These are phyloP conservation scores for Neonectria neomacrospora DNA, from an alignment of 2,329 filamentous ascomycete genomes.

Conservation along the genomic window DNA sequence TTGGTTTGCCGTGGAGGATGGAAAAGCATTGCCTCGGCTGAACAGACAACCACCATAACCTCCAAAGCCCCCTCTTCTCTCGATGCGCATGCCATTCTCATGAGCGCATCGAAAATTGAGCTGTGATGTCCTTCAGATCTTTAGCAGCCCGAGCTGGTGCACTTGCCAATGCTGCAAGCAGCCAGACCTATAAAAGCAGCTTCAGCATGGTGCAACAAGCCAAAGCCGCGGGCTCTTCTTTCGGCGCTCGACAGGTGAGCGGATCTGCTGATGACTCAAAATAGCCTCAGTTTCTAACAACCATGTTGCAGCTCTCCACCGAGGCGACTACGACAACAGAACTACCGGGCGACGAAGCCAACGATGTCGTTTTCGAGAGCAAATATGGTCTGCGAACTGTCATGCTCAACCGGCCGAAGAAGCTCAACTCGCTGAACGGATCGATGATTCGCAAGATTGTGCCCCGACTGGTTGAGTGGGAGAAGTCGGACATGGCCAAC, in stretches of 20 bases:
- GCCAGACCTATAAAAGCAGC: slow-evolving; percentile 54
- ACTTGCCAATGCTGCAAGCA: slow-evolving; percentile 58
- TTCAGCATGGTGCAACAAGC: slow-evolving; percentile 82
- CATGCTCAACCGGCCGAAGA: slow-evolving; percentile 91
- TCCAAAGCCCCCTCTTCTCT: slow-evolving; percentile 33
- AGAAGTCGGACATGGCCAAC: slow-evolving; percentile 93
- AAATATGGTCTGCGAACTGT: slow-evolving; percentile 91
- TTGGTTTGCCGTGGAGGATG: slow-evolving; percentile 44
- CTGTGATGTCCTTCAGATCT: slow-evolving; percentile 68
- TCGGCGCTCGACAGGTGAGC: slow-evolving; percentile 52
- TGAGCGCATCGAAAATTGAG: slow-evolving; percentile 51
- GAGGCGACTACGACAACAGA: slow-evolving; percentile 60
- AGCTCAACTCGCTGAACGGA: slow-evolving; percentile 90
- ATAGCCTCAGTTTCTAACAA: slow-evolving; percentile 13
- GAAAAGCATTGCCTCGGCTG: slow-evolving; percentile 49
- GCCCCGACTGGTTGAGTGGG: slow-evolving; percentile 90
- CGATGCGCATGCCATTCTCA: slow-evolving; percentile 50
- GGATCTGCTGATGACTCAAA: neutral
- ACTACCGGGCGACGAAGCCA: slow-evolving; percentile 75
- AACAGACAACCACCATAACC: slow-evolving; percentile 30
- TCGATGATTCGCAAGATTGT: slow-evolving; percentile 97
- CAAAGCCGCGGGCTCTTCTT: slow-evolving; percentile 73
- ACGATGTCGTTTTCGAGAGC: slow-evolving; percentile 93
- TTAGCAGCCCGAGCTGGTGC: slow-evolving; percentile 65
- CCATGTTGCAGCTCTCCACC: slow-evolving; percentile 48